Base-by-base conservation (phyloP, 805 yeast genomes). In the Saturnispora silvae region DNA sequence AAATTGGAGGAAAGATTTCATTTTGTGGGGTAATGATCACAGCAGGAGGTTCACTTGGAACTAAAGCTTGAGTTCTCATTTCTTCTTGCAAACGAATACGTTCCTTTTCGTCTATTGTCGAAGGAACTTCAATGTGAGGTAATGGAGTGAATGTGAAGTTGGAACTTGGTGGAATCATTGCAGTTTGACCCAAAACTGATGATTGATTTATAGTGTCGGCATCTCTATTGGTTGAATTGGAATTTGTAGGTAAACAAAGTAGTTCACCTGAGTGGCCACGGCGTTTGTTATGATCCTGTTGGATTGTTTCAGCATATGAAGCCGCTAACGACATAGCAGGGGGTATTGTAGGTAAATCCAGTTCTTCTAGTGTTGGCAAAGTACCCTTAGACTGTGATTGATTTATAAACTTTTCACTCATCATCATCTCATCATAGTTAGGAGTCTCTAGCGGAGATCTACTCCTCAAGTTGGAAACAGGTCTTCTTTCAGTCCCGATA, bases 401-500 rank as follows among this genome's bases (percentile, higher is more conserved):
- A 26, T 25, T 36, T 20, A 23, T 16, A 19, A 30, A 26, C 5
- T 34, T 34, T n/a, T 32, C 39, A 30, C 30, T 9, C 17, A 24
- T 36, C 4, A 26, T 22, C 11, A 23, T 32, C 23, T 36, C 34
- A n/a, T 20, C 13, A 14, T 42, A 38, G 26, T 37, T 37, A 13
- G 31, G 10, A 19, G 11, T 16, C 11, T 37, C 18, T 10, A 28
- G 18, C 5, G 42, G 31, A 35, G 38, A 20, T 41, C 40, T 29
- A 38, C 33, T 28, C 28, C 45, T 49, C 25, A 45, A 40, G 43
- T 65, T 48, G 6, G 57, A 49, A 6, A 48, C 47, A 4, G 52
- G 27, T 41, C 63, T 65, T 44, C 89, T 62, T 47, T 73, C 79
- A 0, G 94, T 85, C 3, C 96, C 96, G 20, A 86, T 68, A 17